These are phyloP conservation scores for Candida tallmaniae DNA, from an alignment of 805 yeast genomes.

Conservation along the genomic window DNA sequence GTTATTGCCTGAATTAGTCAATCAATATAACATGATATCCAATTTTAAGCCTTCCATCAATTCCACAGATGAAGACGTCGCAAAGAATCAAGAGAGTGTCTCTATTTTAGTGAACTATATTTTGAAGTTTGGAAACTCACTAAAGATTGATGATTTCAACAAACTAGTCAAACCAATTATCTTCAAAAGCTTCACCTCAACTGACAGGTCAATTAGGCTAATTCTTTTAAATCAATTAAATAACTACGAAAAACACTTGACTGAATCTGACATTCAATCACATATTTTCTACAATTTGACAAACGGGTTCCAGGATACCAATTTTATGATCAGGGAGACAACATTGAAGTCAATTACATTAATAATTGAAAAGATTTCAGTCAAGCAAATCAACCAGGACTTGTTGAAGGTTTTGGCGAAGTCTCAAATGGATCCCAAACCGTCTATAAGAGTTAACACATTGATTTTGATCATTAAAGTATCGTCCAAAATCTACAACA, in stretches of 20 bases:
- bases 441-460: conserved; percentile 76
- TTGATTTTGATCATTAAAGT: conserved; percentile 64
- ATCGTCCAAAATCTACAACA: conserved; percentile 51
- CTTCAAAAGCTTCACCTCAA: conserved; percentile 55
- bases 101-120: conserved; percentile 39
- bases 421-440: conserved; percentile 70
- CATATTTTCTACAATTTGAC: conserved; percentile 63
- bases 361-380: conserved; percentile 62
- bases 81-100: conserved; percentile 33
- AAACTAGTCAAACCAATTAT: conserved; percentile 54
- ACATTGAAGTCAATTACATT: conserved; percentile 65
- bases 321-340: conserved; percentile 72
- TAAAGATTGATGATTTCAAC: conserved; percentile 31
- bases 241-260: conserved; percentile 43
- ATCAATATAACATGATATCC: conserved; percentile 34
- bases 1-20: conserved; percentile 66
- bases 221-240: conserved; percentile 65
- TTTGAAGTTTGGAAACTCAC: conserved; percentile 29
- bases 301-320: conserved; percentile 86
- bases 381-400: conserved; percentile 83
- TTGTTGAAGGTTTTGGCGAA: conserved; percentile 75
- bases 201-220: conserved; percentile 76
- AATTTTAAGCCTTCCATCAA: conserved; percentile 22
- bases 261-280: conserved; percentile 60
- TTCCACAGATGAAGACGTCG: conserved; percentile 25